A percentile compares a stretch with the other conserved stretches of the same genome.
Evolutionary conservation across 139 green algal species (phyloP).

Genomic region (Chlamydomonas urium): DNA sequence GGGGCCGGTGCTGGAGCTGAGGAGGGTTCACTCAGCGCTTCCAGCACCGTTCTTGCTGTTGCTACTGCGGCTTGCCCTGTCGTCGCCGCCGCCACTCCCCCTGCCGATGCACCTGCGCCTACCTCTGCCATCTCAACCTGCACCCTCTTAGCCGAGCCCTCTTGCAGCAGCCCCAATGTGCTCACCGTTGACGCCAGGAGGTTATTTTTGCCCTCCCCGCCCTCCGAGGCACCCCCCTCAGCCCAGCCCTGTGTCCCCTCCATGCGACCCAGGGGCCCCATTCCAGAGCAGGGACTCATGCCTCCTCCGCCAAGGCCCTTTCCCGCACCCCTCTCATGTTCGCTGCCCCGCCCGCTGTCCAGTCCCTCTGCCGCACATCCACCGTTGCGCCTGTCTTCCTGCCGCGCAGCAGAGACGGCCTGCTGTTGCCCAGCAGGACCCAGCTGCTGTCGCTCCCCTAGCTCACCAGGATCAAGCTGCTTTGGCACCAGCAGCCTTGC

Average conservation of each 20-base stretch:
- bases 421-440: slow-evolving; percentile 10
- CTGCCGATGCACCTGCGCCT: neutral
- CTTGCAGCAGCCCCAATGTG: too few relatives aligned
- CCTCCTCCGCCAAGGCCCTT: too few relatives aligned
- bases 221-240: too few relatives aligned
- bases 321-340: neutral
- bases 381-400: neutral
- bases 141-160: neutral
- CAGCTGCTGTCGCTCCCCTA: slow-evolving; percentile 23
- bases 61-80: too few relatives aligned
- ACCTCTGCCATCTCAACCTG: neutral
- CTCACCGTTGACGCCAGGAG: too few relatives aligned
- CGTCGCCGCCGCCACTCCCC: too few relatives aligned
- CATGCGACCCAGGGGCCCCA: too few relatives aligned
- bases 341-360: neutral
- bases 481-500: neutral
- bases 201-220: too few relatives aligned
- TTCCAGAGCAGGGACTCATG: too few relatives aligned
- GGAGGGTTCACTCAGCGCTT: too few relatives aligned
- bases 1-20: neutral
- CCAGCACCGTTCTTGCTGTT: too few relatives aligned
- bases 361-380: neutral
- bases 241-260: too few relatives aligned
- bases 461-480: slow-evolving; percentile 22
- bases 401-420: neutral